Conservation (phyloP, 768 basidiomycete genomes). For the Butyriboletus loyo region DNA sequence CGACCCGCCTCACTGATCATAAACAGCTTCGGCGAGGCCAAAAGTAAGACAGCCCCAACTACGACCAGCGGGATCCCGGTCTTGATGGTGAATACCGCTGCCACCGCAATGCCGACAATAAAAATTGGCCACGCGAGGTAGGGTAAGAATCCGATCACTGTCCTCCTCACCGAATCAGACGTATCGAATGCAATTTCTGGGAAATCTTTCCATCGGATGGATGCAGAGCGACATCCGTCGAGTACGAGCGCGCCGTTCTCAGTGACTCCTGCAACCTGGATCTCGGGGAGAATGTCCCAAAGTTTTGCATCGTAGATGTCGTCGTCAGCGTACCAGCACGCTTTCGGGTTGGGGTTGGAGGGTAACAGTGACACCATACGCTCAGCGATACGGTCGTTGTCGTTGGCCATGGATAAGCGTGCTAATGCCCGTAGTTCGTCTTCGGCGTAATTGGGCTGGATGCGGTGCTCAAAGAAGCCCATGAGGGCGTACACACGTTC, state of each 20-base stretch:
- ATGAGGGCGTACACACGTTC: neutral
- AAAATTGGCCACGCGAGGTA: constrained; percentile 8
- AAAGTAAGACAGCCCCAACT: neutral
- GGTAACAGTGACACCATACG: constrained; percentile 23
- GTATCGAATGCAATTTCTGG: constrained; percentile 11
- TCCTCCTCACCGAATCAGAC: constrained; percentile 5
- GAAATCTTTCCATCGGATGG: constrained; percentile 22
- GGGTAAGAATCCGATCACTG: constrained; percentile 5
- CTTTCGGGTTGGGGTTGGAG: neutral
- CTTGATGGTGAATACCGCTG: neutral
- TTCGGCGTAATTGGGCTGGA: constrained; percentile 12
- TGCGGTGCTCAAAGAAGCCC: constrained; percentile 23
- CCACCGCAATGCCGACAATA: neutral
- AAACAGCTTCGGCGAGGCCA: neutral
- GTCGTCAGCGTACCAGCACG: constrained; percentile 20
- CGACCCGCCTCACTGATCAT: constrained; percentile 16
- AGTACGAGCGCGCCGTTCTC: constrained; percentile 16
- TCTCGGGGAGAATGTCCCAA: constrained; percentile 18
- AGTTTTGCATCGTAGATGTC: constrained; percentile 15
- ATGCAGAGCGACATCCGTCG: constrained; percentile 16
- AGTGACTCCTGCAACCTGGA: constrained; percentile 19
- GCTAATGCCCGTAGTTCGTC: constrained; percentile 16
- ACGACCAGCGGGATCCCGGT: neutral
- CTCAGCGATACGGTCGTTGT: constrained; percentile 20
- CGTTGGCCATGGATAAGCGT: constrained; percentile 22